Evolutionary conservation across 257 asterid species (phyloP), one percentile per base, ranked within the genome.

Genomic region (Solanum arcanum): DNA sequence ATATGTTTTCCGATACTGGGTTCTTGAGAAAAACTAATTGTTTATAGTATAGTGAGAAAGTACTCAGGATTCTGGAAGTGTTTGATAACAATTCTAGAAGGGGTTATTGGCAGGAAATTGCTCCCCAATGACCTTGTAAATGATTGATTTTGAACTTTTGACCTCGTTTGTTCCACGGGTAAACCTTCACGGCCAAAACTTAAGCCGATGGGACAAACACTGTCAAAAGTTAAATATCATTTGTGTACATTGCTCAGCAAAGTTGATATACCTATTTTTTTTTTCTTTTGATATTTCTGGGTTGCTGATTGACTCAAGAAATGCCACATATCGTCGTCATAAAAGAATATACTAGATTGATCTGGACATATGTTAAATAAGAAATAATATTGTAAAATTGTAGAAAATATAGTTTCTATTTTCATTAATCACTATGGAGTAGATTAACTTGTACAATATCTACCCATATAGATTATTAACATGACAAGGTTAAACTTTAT

Each of bases 1-100:
- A 44, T 87, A 90, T 86, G 87, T 86, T 15, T 76, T 88, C 56
- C 89, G 76, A 31, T 16, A 90, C 59, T 92, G 95, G 96, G 76
- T 94, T 47, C 41, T 59, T 87, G 92, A 88, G 35, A 89, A 91
- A 87, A 83, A 84, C 64, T 86, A 85, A 85, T 78, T 78, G 10
- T 46, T 78, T 44, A 25, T 46, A 33, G 35, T 33, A 46, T 9
- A 78, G 42, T 27, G 66, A 77, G 62, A 25, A 77, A 44, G 83
- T 25, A 44, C 39, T 77, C 33, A 78, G 21, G 37, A 15, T 29
- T 69, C 39, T 31, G 42, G 6, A 35, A 33, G 46, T 72, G 46
- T 72, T 70, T 8, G 76, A 70, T 70, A 31, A 70, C 77, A 70
- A 70, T 31, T 70, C 42, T 33, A 15, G 14, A 70, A 70, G 44